Conservation (phyloP, 2,329 filamentous ascomycete genomes). For the Cercospora nicotianae region DNA sequence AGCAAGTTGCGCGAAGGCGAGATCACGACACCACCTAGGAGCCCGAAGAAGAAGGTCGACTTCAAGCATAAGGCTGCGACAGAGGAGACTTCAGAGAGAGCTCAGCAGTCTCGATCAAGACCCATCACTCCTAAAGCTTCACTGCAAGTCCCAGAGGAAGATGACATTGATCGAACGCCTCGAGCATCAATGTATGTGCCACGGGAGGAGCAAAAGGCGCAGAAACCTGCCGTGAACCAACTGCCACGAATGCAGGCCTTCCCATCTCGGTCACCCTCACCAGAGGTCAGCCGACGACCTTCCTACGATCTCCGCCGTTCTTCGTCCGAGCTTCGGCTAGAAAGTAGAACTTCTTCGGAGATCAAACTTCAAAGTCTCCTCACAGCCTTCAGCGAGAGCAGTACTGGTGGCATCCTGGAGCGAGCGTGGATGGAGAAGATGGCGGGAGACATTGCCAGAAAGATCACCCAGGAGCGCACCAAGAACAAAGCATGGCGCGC, state of each 20-base stretch:
- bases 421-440: slow-evolving; percentile 91
- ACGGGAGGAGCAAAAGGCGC: slow-evolving; percentile 16
- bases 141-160: slow-evolving; percentile 21
- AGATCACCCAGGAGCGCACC: slow-evolving; percentile 82
- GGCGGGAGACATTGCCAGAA: slow-evolving; percentile 83
- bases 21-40: slow-evolving; percentile 51
- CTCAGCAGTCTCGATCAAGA: slow-evolving; percentile 14
- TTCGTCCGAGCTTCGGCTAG: slow-evolving; percentile 15
- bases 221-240: slow-evolving; percentile 17
- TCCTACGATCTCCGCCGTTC: slow-evolving; percentile 21
- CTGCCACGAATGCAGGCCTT: slow-evolving; percentile 23
- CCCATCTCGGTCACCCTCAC: slow-evolving; percentile 28
- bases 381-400: slow-evolving; percentile 28
- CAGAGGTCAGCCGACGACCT: slow-evolving; percentile 22
- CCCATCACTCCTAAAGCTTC: slow-evolving; percentile 23
- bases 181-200: slow-evolving; percentile 33
- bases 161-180: slow-evolving; percentile 42
- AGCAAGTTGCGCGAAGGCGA: slow-evolving; percentile 38
- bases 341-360: slow-evolving; percentile 17
- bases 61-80: slow-evolving; percentile 31
- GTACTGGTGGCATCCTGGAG: slow-evolving; percentile 62
- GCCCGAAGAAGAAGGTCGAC: slow-evolving; percentile 42
- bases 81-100: neutral
- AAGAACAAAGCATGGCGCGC: slow-evolving; percentile 30
- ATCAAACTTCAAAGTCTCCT: slow-evolving; percentile 29